Base-by-base conservation (phyloP, 768 basidiomycete genomes). In the Peribolospora kevripleyi region DNA sequence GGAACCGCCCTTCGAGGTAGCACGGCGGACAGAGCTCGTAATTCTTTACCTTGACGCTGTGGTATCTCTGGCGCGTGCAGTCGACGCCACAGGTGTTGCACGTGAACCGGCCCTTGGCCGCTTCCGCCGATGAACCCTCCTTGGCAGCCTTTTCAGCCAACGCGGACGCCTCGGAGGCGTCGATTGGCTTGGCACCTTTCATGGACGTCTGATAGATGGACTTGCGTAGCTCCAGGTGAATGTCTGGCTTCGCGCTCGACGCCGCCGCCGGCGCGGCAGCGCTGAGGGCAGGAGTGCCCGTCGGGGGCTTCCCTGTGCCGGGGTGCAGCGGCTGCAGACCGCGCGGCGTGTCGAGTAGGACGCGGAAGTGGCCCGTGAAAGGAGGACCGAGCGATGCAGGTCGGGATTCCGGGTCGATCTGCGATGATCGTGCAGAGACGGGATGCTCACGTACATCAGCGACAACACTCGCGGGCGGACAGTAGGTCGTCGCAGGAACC, bases 301-400 rank as follows among this genome's bases (percentile, higher is more conserved):
- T 46, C 46, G 46, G 10, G 46, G 10, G 46, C 46, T 54, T 71
- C 70, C 42, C 50, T 54, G 69, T 68, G n/a, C 72, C 71, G 2
- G 71, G 71, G 58, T 72, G 93, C 7, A 93, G 75, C 10, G 93
- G 93, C 61, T 88, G 85, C 2, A 98, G 75, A 10, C 93, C 93
- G 49, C 87, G 83, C 41, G 93, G 93, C 0, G 91, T 88, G 65
- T 98, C 93, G 60, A 97, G 78, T 53, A 93, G 79, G 64, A 98
- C 85, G 56, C 93, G 82, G 78, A 91, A 98, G 68, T 98, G 93
- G 37, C 93, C 93, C 2, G 93, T 97, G 69, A 95, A 97, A 37
- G 93, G 93, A 25, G 93, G 93, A 6, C 83, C 87, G 25, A 97
- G 76, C 0, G 91, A 77, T 2, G 93, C 84, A 3, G 93, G 93